Evolutionary conservation across 2,329 filamentous ascomycete genomes (phyloP), one percentile per base, ranked within the genome.

Genomic region (Alternaria ventricosa): DNA sequence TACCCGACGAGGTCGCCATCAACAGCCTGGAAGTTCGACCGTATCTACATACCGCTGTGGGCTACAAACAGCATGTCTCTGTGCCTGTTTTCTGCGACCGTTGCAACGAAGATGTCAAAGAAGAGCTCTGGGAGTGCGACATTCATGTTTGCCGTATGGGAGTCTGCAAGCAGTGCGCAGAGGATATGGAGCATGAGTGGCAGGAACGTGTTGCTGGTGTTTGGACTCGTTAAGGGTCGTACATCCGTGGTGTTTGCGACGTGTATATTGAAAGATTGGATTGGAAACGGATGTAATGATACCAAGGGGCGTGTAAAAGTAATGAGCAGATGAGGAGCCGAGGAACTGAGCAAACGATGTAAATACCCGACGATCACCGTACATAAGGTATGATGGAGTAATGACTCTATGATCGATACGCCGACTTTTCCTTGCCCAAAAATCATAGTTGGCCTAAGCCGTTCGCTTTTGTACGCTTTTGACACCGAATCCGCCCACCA

Each of bases 61-160:
- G 69, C 3, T 18, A 50, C 25, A 68, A 55, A 49, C 65, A 72
- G 53, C 66, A 70, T 10, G 63, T 73, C 11, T 56, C 66, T n/a
- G 56, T 75, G 0, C 60, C 67, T 2, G 55, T 75, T 1, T 20
- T 53, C 3, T 76, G 74, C 55, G 64, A 73, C 12, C 66, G 59
- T 25, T 76, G 74, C 20, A 28, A 44, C 1, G n/a, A 64, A 3
- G 63, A 70, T 30, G 64, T 69, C 13, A 41, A 61, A 5, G 66
- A 71, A 28, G 63, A 68, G 25, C 18, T 74, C 0, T 75, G 65
- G 67, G 61, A 71, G 30, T 75, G 73, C 20, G 63, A 69, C 36
- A 66, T 72, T 20, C 55, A 61, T 4, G 66, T 67, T 3, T 75
- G 73, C 56, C 58, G 61, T 9, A 60, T 69, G 49, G 61, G 43